A percentile compares a stretch with the other conserved stretches of the same genome.
Evolutionary conservation across 2,329 filamentous ascomycete species (phyloP).

Genomic region (Hysterium pulicare): DNA sequence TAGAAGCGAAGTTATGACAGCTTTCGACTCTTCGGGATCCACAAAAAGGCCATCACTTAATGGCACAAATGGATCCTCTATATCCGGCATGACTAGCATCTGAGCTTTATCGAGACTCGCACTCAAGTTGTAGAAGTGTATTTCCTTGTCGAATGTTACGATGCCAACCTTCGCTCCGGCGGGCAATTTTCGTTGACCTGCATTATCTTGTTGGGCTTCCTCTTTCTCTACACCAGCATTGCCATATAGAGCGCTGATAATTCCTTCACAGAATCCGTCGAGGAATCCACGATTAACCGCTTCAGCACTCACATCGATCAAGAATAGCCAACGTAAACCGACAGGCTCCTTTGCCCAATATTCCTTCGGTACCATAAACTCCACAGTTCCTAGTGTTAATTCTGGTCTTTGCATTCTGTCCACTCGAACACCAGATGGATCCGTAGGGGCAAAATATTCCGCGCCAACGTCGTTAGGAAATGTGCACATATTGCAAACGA

Average conservation of each 20-base stretch:
- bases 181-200: slow-evolving; percentile 58
- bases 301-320: slow-evolving; percentile 92
- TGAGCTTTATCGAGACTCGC: slow-evolving; percentile 79
- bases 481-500: slow-evolving; percentile 96
- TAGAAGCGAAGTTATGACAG: slow-evolving; percentile 84
- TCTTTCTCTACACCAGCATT: slow-evolving; percentile 49
- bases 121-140: slow-evolving; percentile 96
- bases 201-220: slow-evolving; percentile 51
- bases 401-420: slow-evolving; percentile 88
- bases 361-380: slow-evolving; percentile 95
- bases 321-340: slow-evolving; percentile 80
- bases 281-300: slow-evolving; percentile 87
- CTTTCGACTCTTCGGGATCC: slow-evolving; percentile 84
- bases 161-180: slow-evolving; percentile 85
- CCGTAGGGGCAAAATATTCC: slow-evolving; percentile 91
- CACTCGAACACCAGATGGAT: slow-evolving; percentile 78
- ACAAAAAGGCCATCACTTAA: slow-evolving; percentile 91
- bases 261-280: slow-evolving; percentile 85
- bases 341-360: slow-evolving; percentile 97
- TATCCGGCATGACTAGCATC: slow-evolving; percentile 97
- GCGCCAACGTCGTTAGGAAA: slow-evolving; percentile 91
- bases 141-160: slow-evolving; percentile 91
- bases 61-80: slow-evolving; percentile 94
- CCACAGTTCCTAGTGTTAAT: slow-evolving; percentile 85
- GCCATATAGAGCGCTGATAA: slow-evolving; percentile 80